phyloP scores from a whole-genome alignment of 352 stramenopile species.

The Globisporangium lucens region DNA sequence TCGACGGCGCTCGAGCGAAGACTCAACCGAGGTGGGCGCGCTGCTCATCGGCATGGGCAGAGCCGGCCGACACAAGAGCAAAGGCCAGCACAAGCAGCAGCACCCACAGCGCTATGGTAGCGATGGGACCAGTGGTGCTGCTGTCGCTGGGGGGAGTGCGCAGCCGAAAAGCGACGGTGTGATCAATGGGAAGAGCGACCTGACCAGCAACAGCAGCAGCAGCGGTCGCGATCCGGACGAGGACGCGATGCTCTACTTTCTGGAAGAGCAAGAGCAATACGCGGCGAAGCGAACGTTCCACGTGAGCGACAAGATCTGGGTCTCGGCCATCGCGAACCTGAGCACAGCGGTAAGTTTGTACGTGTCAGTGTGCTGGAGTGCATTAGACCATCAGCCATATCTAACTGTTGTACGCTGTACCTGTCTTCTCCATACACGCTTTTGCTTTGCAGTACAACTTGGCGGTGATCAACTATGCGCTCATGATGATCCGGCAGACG shows the following conservation, averaged over 20 bases:
- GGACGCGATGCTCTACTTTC: slow-evolving; percentile 1
- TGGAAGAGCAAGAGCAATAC: slow-evolving; percentile 12
- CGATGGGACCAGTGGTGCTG: slow-evolving; percentile 6
- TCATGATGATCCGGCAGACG: slow-evolving; percentile 33
- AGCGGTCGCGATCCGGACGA: not conserved
- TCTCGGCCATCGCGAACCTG: slow-evolving; percentile 79
- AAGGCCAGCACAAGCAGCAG: not conserved
- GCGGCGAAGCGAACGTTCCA: slow-evolving; percentile 5
- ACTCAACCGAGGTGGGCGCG: slow-evolving; percentile 14
- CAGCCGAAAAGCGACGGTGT: no score
- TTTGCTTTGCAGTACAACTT: slow-evolving; percentile 15
- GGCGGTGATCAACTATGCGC: slow-evolving; percentile 22
- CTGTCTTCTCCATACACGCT: no score
- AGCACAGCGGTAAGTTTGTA: slow-evolving; percentile 54
- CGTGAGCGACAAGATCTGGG: slow-evolving; percentile 45
- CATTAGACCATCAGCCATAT: no score
- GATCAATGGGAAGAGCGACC: no score
- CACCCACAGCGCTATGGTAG: not conserved
- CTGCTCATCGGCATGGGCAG: slow-evolving; percentile 4
- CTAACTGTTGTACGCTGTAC: no score
- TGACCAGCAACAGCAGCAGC: no score
- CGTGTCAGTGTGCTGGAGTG: not conserved
- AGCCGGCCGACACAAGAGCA: not conserved
- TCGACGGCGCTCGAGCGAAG: slow-evolving; percentile 13
- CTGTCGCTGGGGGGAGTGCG: not conserved